phyloP scores from a whole-genome alignment of 441 rosid species.

The Mallotus repandus region DNA sequence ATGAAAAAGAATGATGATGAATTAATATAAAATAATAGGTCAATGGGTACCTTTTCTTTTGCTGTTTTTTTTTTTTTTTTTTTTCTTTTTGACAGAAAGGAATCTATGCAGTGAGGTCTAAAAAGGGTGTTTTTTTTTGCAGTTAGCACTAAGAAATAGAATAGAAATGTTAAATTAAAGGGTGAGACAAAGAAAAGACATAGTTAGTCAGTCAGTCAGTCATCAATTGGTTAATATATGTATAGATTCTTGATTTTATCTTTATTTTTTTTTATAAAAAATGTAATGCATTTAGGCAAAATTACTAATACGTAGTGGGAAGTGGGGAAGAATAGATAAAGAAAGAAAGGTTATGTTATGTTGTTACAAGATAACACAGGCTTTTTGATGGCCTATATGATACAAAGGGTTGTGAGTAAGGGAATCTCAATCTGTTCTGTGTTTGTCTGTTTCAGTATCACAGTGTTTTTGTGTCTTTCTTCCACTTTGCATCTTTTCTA shows the following conservation, averaged over 20 bases:
- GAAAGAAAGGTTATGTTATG: too few relatives aligned
- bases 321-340: not conserved
- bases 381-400: not conserved
- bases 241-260: too few relatives aligned
- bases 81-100: conserved; percentile 12
- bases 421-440: conserved; percentile 18
- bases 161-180: too few relatives aligned
- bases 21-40: not conserved
- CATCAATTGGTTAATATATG: too few relatives aligned
- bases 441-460: conserved; percentile 34
- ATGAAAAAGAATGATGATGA: conserved; percentile 11
- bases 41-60: conserved; percentile 17
- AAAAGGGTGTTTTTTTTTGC: not conserved
- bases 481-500: conserved; percentile 25
- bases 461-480: conserved; percentile 29
- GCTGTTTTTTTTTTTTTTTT: not conserved
- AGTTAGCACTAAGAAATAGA: not conserved
- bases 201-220: not conserved
- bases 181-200: too few relatives aligned
- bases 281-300: too few relatives aligned
- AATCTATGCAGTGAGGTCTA: conserved; percentile 19
- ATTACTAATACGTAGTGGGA: not conserved
- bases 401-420: conserved; percentile 5
- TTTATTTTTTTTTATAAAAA: too few relatives aligned
- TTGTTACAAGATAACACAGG: too few relatives aligned